Conservation (phyloP, 164 flowering plant species). For the Berberis vulgaris region DNA sequence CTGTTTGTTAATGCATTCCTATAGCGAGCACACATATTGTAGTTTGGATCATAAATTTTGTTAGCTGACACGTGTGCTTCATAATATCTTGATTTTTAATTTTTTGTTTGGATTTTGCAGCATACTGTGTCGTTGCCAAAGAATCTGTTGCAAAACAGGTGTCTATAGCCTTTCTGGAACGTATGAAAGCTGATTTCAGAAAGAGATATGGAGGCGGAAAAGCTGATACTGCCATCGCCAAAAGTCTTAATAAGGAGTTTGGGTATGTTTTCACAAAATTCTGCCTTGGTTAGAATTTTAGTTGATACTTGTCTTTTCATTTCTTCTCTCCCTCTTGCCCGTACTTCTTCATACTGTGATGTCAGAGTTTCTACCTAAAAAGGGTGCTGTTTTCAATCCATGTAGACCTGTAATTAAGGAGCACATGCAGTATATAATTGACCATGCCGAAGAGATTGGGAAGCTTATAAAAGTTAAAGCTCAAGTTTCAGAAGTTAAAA, state of each 20-base stretch:
- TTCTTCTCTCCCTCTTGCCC: neutral
- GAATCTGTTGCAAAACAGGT: constrained; percentile 75
- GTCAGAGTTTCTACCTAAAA: neutral
- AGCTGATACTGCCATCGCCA: constrained; percentile 83
- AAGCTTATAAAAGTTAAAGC: constrained; percentile 81
- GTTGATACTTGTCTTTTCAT: neutral
- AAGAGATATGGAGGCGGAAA: constrained; percentile 88
- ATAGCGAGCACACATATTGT: too few relatives aligned
- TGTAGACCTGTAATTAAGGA: constrained; percentile 77
- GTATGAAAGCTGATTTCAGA: constrained; percentile 67
- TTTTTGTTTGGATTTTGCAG: constrained; percentile 29
- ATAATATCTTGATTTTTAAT: neutral
- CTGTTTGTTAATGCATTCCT: too few relatives aligned
- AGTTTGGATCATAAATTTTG: too few relatives aligned
- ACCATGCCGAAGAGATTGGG: constrained; percentile 86
- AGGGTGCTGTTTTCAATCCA: neutral
- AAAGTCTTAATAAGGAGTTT: constrained; percentile 89
- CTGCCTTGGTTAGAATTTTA: too few relatives aligned
- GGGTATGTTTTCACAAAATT: constrained; percentile 39
- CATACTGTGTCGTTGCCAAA: constrained; percentile 92
- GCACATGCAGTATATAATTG: constrained; percentile 81
- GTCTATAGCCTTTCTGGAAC: constrained; percentile 77
- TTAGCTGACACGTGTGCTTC: neutral
- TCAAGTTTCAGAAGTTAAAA: constrained; percentile 88
- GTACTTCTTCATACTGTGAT: neutral